Evolutionary conservation across 805 yeast species (phyloP).

Genomic region (Kodamaea sagamina): DNA sequence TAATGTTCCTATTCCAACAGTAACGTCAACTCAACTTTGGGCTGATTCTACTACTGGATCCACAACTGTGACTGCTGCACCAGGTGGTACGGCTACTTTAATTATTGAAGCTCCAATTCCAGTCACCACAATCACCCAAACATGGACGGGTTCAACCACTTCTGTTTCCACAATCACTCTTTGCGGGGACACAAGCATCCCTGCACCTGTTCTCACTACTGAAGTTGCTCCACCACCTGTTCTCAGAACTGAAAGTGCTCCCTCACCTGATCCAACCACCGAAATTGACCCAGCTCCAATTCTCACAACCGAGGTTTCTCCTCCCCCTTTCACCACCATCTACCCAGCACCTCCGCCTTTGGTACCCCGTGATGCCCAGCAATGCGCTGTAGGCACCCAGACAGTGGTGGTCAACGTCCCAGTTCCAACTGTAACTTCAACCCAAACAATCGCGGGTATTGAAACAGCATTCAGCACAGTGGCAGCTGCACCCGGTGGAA

Average conservation of each 20-base stretch:
- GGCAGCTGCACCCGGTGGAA: slow-evolving; percentile 14
- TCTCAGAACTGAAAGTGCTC: too few relatives aligned
- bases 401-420: slow-evolving; percentile 19
- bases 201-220: slow-evolving; percentile 14
- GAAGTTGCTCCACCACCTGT: slow-evolving; percentile 16
- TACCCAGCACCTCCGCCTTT: too few relatives aligned
- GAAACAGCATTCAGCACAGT: background rate
- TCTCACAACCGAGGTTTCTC: too few relatives aligned
- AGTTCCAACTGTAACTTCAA: slow-evolving; percentile 8
- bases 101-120: slow-evolving; percentile 16
- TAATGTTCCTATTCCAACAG: slow-evolving; percentile 2
- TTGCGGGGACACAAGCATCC: slow-evolving; percentile 7
- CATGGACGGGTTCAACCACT: slow-evolving; percentile 13
- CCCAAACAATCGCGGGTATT: background rate
- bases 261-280: too few relatives aligned
- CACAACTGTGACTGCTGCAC: slow-evolving; percentile 11
- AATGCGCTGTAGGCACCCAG: slow-evolving; percentile 8
- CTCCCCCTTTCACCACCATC: too few relatives aligned
- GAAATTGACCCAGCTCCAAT: too few relatives aligned
- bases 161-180: slow-evolving; percentile 3
- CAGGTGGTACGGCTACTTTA: slow-evolving; percentile 13
- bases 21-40: slow-evolving; percentile 13
- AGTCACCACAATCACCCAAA: slow-evolving; percentile 7
- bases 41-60: slow-evolving; percentile 8
- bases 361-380: too few relatives aligned